Base-by-base conservation (phyloP, 768 basidiomycete species). In the Agrocybe chaxingu region DNA sequence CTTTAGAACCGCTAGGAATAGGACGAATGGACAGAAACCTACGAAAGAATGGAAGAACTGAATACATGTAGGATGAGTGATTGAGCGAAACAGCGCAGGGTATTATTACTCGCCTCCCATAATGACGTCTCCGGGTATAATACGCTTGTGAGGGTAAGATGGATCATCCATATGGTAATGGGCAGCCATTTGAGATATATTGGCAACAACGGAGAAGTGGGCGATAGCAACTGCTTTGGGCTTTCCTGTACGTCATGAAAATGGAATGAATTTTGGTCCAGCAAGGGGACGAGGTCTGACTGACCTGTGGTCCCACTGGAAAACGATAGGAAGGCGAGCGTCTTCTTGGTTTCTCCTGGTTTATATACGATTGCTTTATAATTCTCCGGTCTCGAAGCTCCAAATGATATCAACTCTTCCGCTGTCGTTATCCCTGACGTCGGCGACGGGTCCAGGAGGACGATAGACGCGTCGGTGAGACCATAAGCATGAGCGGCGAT, bases 271-370 rank as follows among this genome's bases (percentile, higher is more conserved):
- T 5, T 3, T 24, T 5, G 24, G 24, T 24, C 18, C n/a, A 38
- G 8, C 34, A 18, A 50, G 29, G 18, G n/a, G 9, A 47, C 24
- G 36, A 63, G 64, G 52, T 66, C 63, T 31, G 65, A 71, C 59
- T 65, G 69, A 63, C 86, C 86, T 11, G 87, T 89, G 18, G 87
- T 89, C 7, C 87, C 87, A 54, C 86, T 87, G 1, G 87, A 89
- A 56, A 89, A 86, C 46, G 76, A 79, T 47, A 89, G 67, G 57
- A 88, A 82, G 4, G 88, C 87, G 10, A 89, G 51, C 39, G 80
- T 77, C 9, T 70, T 78, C 60, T 74, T 82, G 19, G 73, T 81
- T 64, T 86, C 86, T 8, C 84, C 87, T 9, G 73, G 71, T 19
- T 59, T 56, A 37, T 88, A 70, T 30, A 59, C 67, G 13, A 69